phyloP scores from a whole-genome alignment of 257 asterid genomes.

The Parsonsia alboflavescens region DNA sequence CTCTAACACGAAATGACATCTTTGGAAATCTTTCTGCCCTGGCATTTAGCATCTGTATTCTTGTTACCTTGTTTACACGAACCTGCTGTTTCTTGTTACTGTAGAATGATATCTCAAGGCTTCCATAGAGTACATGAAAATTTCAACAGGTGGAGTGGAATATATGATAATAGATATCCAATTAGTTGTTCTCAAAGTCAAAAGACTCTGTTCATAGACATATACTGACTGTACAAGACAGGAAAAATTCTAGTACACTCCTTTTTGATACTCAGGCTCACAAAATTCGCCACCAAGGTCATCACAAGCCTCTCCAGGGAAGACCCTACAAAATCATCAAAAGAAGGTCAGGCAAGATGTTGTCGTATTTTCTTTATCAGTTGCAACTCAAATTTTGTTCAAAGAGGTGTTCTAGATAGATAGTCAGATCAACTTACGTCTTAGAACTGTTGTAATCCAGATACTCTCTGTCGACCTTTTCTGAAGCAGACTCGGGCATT shows the following conservation, averaged over 20 bases:
- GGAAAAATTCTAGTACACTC: constrained; percentile 18
- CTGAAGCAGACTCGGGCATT: constrained; percentile 16
- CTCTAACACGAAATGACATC: neutral
- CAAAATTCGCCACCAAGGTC: constrained; percentile 40
- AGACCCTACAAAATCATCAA: constrained; percentile 28
- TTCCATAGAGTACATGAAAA: neutral
- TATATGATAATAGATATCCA: neutral
- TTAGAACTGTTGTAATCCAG: constrained; percentile 43
- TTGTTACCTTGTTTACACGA: neutral
- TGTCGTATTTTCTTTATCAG: neutral
- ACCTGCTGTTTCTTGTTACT: neutral
- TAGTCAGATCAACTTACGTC: constrained; percentile 30
- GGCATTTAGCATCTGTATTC: neutral
- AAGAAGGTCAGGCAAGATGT: neutral
- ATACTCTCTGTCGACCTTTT: constrained; percentile 52
- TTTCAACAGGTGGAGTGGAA: neutral
- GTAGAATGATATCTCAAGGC: neutral
- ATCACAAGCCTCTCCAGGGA: constrained; percentile 35
- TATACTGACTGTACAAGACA: neutral
- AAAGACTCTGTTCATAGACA: neutral
- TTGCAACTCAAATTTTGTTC: neutral
- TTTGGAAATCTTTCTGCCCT: neutral
- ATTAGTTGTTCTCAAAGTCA: neutral
- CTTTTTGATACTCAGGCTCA: constrained; percentile 25
- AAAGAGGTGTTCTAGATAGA: neutral